Conservation (phyloP, 2,329 filamentous ascomycete species). For the Cercospora zeina region DNA sequence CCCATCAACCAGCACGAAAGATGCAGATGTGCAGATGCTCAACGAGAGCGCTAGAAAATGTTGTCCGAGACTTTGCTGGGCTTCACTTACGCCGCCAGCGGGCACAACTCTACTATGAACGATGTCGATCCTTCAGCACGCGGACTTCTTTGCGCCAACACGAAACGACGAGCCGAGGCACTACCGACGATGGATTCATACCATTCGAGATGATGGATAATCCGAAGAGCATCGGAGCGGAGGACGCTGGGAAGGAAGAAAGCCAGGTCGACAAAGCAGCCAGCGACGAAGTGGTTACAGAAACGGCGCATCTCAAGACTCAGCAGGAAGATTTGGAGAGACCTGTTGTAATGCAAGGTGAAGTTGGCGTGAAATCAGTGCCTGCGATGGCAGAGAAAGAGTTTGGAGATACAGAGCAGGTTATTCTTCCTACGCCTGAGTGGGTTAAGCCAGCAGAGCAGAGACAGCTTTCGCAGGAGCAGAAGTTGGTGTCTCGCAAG, state of each 20-base stretch:
- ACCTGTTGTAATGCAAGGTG: conserved; percentile 9
- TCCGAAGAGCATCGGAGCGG: neutral
- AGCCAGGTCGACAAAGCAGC: neutral
- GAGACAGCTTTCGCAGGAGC: neutral
- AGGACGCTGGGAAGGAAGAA: neutral
- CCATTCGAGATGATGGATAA: conserved; percentile 20
- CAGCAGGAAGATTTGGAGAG: neutral
- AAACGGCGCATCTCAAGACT: neutral
- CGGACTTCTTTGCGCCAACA: conserved; percentile 19
- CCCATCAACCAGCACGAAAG: neutral
- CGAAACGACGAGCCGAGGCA: neutral
- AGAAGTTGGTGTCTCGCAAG: neutral
- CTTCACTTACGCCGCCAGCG: conserved; percentile 27
- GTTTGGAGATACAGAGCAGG: neutral
- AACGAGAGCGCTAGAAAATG: conserved; percentile 30
- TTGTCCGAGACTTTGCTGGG: conserved; percentile 32
- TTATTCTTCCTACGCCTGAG: neutral
- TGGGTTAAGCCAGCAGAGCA: conserved; percentile 16
- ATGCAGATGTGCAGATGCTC: conserved; percentile 31
- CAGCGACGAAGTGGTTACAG: neutral
- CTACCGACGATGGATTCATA: conserved; percentile 21
- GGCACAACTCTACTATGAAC: conserved; percentile 23
- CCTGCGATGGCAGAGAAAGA: neutral
- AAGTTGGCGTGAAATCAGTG: neutral
- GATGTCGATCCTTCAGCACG: conserved; percentile 20